Conservation (phyloP, 228 moss, liverwort and hornwort species). For the Sphagnum magellanicum region DNA sequence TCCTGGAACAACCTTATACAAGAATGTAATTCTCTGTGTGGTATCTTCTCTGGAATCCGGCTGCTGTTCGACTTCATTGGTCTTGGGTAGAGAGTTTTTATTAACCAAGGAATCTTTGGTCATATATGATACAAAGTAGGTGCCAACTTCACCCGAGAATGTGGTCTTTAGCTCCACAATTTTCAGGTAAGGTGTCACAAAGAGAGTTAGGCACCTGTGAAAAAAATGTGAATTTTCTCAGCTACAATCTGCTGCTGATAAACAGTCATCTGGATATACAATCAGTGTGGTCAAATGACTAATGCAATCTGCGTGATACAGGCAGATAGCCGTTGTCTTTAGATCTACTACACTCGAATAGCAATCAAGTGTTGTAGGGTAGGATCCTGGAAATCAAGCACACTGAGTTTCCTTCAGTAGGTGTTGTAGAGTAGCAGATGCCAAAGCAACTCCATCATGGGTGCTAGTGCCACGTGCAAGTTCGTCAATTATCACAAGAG, state of each 20-base stretch:
- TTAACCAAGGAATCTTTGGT: slow-evolving; percentile 30
- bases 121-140: slow-evolving; percentile 86
- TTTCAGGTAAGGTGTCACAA: slow-evolving; percentile 96
- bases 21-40: slow-evolving; percentile 69
- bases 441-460: slow-evolving; percentile 97
- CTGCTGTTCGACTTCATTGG: slow-evolving; percentile 5
- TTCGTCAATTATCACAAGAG: slow-evolving; percentile 92
- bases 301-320: too few relatives aligned
- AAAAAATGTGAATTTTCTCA: neutral
- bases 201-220: slow-evolving; percentile 74
- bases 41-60: slow-evolving; percentile 40
- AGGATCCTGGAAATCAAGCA: neutral
- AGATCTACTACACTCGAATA: too few relatives aligned
- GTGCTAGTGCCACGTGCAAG: slow-evolving; percentile 97
- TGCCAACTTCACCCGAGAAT: slow-evolving; percentile 68
- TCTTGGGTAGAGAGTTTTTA: neutral
- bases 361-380: too few relatives aligned
- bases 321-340: too few relatives aligned
- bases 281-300: too few relatives aligned
- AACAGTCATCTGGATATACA: too few relatives aligned
- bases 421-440: slow-evolving; percentile 82
- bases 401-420: slow-evolving; percentile 74
- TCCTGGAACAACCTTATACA: slow-evolving; percentile 90
- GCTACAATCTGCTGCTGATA: neutral
- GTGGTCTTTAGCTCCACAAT: slow-evolving; percentile 62